Conservation (phyloP, 257 asterid genomes). For the Perilla frutescens region DNA sequence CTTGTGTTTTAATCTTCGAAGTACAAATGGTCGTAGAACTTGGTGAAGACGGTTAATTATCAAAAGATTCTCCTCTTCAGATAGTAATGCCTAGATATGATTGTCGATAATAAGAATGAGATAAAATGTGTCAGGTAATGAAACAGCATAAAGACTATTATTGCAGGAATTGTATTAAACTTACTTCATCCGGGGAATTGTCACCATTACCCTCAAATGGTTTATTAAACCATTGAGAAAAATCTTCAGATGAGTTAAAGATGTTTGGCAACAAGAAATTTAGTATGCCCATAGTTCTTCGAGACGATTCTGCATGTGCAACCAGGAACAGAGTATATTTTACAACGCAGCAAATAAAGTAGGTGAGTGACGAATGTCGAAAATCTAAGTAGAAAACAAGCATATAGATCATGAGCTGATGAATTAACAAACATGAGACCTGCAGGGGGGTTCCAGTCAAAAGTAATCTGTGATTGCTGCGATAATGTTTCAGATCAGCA, state of each 20-base stretch:
- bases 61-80: slow-evolving; percentile 99
- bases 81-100: slow-evolving; percentile 77
- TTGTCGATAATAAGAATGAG: slow-evolving; percentile 28
- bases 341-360: slow-evolving; percentile 14
- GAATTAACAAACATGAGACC: slow-evolving; percentile 51
- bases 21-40: slow-evolving; percentile 98
- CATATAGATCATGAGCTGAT: slow-evolving; percentile 6
- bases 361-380: slow-evolving; percentile 17
- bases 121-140: slow-evolving; percentile 23
- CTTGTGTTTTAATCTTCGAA: slow-evolving; percentile 98
- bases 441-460: slow-evolving; percentile 98
- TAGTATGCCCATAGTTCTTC: slow-evolving; percentile 99
- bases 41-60: slow-evolving; percentile 98
- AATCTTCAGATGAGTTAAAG: slow-evolving; percentile 97
- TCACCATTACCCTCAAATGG: slow-evolving; percentile 97
- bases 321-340: not conserved
- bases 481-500: slow-evolving; percentile 95
- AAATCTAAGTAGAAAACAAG: slow-evolving; percentile 15
- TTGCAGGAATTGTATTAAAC: slow-evolving; percentile 25
- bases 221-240: slow-evolving; percentile 99
- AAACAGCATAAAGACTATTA: slow-evolving; percentile 27
- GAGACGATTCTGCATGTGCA: slow-evolving; percentile 80
- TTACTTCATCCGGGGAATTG: slow-evolving; percentile 88
- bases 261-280: slow-evolving; percentile 97
- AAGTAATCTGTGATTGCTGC: slow-evolving; percentile 94